These are phyloP conservation scores for Fusarium fracticaudum DNA, from an alignment of 2,329 filamentous ascomycete species.

Conservation along the genomic window DNA sequence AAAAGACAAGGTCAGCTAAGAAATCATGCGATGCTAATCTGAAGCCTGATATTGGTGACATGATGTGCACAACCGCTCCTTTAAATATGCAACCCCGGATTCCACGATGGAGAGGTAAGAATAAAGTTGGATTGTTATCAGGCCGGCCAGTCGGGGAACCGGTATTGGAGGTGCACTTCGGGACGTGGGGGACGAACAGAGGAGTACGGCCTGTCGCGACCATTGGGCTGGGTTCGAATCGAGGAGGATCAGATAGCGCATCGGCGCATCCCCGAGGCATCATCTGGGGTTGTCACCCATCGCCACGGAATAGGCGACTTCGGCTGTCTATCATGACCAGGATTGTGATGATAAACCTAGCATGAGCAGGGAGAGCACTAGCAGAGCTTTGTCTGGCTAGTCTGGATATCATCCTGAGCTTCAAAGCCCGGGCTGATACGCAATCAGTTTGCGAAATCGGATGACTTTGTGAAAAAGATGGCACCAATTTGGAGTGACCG, in stretches of 20 bases:
- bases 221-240: conserved; percentile 17
- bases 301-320: conserved; percentile 6
- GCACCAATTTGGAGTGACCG: conserved; percentile 1
- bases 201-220: conserved; percentile 8
- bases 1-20: conserved; percentile 14
- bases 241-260: conserved; percentile 25
- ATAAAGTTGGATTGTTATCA: conserved; percentile 27
- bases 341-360: not conserved
- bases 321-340: not conserved
- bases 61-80: not conserved
- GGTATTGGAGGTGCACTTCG: conserved; percentile 2
- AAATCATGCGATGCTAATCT: conserved; percentile 18
- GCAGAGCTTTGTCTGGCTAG: not conserved
- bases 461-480: not conserved
- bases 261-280: conserved; percentile 11
- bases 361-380: not conserved
- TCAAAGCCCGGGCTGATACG: not conserved
- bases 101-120: conserved; percentile 4
- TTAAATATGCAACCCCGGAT: conserved; percentile 19
- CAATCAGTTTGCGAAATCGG: not conserved
- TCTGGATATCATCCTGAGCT: not conserved
- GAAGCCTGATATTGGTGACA: not conserved
- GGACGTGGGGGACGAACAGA: conserved; percentile 35
- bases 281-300: conserved; percentile 4
- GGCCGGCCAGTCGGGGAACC: conserved; percentile 4